Percentiles rank a stretch among this genome's conserved stretches.
These are phyloP conservation scores for Phellinidium pouzarii DNA, from an alignment of 1,284 basidiomycete species.

Conservation along the genomic window DNA sequence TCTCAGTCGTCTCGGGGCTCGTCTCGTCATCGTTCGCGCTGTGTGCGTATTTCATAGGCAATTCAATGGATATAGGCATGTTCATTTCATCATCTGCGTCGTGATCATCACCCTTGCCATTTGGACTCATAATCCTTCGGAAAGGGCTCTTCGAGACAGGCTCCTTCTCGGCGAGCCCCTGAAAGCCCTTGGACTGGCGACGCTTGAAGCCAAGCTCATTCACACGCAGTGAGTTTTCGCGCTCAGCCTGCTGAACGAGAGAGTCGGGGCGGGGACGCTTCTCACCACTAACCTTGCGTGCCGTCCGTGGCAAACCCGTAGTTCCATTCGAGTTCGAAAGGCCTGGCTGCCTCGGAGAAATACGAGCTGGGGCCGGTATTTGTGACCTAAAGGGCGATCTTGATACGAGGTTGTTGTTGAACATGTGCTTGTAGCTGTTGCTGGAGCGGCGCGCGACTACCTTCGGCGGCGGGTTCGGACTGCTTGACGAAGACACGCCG, in stretches of 20 bases:
- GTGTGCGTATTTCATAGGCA: conserved; percentile 11
- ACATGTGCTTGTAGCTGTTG: conserved; percentile 77
- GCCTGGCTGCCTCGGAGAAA: conserved; percentile 19
- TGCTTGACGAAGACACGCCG: conserved; percentile 23
- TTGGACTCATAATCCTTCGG: conserved; percentile 28
- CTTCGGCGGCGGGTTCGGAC: conserved; percentile 26
- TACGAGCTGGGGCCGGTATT: conserved; percentile 41
- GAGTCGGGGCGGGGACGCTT: conserved; percentile 63
- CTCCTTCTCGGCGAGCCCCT: conserved; percentile 67
- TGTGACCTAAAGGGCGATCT: conserved; percentile 85
- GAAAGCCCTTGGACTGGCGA: conserved; percentile 68
- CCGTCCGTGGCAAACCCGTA: conserved; percentile 20
- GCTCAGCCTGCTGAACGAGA: conserved; percentile 60
- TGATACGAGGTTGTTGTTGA: conserved; percentile 76
- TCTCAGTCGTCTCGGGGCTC: conserved; percentile 15
- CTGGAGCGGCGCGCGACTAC: conserved; percentile 60
- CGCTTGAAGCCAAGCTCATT: conserved; percentile 52
- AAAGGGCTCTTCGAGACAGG: conserved; percentile 87
- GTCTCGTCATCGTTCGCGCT: conserved; percentile 4
- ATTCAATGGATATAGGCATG: conserved; percentile 13
- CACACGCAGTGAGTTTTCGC: conserved; percentile 60
- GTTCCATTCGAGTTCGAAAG: background rate
- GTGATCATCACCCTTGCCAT: background rate
- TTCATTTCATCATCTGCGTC: conserved; percentile 1
- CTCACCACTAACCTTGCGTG: conserved; percentile 62